These are phyloP conservation scores for Vaccinium corymbosum DNA, from an alignment of 148 eudicot genomes.

Conservation along the genomic window DNA sequence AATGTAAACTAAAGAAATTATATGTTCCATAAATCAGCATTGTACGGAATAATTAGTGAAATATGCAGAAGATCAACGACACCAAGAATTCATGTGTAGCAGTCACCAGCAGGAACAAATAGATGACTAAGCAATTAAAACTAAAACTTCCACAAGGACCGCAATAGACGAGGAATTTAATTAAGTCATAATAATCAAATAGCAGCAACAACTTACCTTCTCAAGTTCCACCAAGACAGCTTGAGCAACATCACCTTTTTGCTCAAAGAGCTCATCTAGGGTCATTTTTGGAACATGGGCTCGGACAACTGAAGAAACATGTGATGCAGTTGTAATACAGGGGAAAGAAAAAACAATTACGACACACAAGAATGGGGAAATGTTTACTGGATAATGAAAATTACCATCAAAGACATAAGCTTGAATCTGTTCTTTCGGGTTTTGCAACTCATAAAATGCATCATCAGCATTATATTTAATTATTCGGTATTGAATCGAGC, in stretches of 20 bases:
- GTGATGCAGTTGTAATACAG: not conserved
- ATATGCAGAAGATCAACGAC: not conserved
- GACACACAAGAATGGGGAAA: not conserved
- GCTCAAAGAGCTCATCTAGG: slow-evolving; percentile 92
- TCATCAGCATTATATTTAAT: slow-evolving; percentile 85
- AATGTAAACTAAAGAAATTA: not conserved
- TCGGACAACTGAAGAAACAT: slow-evolving; percentile 59
- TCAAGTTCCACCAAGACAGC: slow-evolving; percentile 89
- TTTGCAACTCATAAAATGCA: slow-evolving; percentile 92
- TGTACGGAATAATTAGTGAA: not conserved
- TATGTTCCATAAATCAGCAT: not conserved
- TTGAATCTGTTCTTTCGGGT: slow-evolving; percentile 91
- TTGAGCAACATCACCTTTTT: slow-evolving; percentile 90
- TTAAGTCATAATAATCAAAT: not conserved
- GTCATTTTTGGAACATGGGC: slow-evolving; percentile 92
- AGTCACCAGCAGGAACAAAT: not conserved
- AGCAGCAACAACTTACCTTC: slow-evolving; percentile 51
- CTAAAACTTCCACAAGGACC: too few relatives aligned
- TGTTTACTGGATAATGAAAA: not conserved
- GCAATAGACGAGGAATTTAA: too few relatives aligned
- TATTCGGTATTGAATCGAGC: slow-evolving; percentile 91
- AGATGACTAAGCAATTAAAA: too few relatives aligned
- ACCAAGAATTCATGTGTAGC: not conserved
- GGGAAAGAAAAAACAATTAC: not conserved
- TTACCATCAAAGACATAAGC: slow-evolving; percentile 96